Percentiles rank a stretch among this genome's conserved stretches.
These are phyloP conservation scores for Baorangia bicolor DNA, from an alignment of 768 basidiomycete genomes.

Conservation along the genomic window DNA sequence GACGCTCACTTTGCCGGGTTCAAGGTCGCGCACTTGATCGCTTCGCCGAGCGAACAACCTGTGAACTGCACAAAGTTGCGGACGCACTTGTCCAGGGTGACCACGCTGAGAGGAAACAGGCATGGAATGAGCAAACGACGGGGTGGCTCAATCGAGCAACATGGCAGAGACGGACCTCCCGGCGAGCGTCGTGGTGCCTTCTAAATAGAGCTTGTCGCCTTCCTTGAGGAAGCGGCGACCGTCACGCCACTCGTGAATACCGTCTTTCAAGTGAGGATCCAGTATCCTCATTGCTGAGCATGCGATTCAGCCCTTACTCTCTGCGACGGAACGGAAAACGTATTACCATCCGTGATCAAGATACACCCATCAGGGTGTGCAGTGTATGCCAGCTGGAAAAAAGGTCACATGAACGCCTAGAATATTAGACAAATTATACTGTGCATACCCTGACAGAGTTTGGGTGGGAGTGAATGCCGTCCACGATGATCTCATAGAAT, in stretches of 20 bases:
- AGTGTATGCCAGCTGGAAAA: constrained; percentile 71
- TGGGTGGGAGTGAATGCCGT: constrained; percentile 89
- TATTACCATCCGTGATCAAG: constrained; percentile 81
- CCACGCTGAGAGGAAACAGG: constrained; percentile 48
- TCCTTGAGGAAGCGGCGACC: constrained; percentile 78
- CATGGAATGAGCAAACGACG: neutral
- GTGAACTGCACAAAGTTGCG: constrained; percentile 85
- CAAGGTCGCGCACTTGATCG: constrained; percentile 82
- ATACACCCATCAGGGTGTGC: constrained; percentile 84
- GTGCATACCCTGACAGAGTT: constrained; percentile 77
- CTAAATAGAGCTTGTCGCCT: constrained; percentile 76
- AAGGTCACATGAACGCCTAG: neutral
- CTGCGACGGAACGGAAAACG: constrained; percentile 9
- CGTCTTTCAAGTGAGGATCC: constrained; percentile 81
- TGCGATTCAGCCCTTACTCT: neutral
- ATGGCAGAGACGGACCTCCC: constrained; percentile 57
- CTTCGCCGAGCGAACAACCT: constrained; percentile 77
- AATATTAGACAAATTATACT: neutral
- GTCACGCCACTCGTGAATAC: constrained; percentile 86
- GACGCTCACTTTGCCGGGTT: constrained; percentile 72
- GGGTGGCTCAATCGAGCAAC: neutral
- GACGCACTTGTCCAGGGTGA: constrained; percentile 82
- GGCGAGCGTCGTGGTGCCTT: constrained; percentile 85
- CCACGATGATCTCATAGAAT: constrained; percentile 87
- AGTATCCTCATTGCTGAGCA: constrained; percentile 76